Evolutionary conservation across 805 yeast genomes (phyloP).

Genomic region (Zygotorulaspora florentina): DNA sequence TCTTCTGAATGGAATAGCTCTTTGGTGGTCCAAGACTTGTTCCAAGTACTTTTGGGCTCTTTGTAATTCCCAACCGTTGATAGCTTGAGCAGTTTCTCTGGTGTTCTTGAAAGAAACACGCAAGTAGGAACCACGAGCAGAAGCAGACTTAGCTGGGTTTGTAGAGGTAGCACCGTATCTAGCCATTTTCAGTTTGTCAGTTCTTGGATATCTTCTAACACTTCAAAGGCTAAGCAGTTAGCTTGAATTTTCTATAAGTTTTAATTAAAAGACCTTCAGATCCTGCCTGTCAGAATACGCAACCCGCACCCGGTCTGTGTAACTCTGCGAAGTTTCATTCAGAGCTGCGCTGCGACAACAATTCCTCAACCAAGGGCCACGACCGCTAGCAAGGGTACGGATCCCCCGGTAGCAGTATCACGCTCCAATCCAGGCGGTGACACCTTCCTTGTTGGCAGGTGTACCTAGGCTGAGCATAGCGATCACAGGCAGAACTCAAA

Average conservation of each 20-base stretch:
- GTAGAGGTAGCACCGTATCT: slow-evolving; percentile 99
- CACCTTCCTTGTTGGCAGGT: background rate
- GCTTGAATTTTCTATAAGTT: background rate
- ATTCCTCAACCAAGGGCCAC: background rate
- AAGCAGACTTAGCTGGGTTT: slow-evolving; percentile 98
- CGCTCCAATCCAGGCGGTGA: background rate
- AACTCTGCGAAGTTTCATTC: background rate
- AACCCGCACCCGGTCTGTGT: background rate
- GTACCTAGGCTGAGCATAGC: background rate
- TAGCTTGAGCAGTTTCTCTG: slow-evolving; percentile 98
- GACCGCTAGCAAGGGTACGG: background rate
- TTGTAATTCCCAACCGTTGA: slow-evolving; percentile 95
- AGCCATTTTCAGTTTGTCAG: slow-evolving; percentile 60
- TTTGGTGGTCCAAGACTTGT: slow-evolving; percentile 95
- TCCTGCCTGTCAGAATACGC: background rate
- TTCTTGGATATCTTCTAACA: slow-evolving; percentile 12
- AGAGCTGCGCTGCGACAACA: background rate
- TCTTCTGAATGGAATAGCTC: slow-evolving; percentile 99
- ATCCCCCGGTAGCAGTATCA: background rate
- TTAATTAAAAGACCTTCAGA: background rate
- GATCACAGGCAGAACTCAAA: no score
- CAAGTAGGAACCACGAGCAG: slow-evolving; percentile 98
- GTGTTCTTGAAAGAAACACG: slow-evolving; percentile 99
- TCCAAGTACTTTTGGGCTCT: slow-evolving; percentile 94
- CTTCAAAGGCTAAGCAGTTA: background rate